A percentile compares a stretch with the other conserved stretches of the same genome.
Conservation (phyloP, 257 asterid species). For the Solanum gracilifrons region DNA sequence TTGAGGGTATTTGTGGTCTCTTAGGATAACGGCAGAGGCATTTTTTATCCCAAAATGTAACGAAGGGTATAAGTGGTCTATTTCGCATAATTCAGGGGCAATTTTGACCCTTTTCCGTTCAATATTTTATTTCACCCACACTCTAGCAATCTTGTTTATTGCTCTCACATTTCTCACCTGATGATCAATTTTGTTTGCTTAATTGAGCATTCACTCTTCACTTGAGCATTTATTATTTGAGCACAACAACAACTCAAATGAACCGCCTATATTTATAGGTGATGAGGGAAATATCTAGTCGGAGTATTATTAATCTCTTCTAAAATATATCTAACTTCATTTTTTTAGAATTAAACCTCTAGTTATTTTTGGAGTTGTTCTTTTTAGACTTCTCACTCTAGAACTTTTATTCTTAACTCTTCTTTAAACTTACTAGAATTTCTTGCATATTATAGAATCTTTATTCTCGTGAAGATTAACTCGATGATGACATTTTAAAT, state of each 20-base stretch:
- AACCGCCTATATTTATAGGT: background rate
- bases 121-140: background rate
- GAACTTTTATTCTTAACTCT: background rate
- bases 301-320: background rate
- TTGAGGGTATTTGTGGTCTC: no score
- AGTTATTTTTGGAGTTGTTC: background rate
- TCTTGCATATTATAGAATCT: background rate
- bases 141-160: background rate
- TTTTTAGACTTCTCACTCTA: background rate
- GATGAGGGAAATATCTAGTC: background rate
- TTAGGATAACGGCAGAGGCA: no score
- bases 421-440: background rate
- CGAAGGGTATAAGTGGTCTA: no score
- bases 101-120: no score
- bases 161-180: background rate
- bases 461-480: background rate
- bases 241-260: background rate
- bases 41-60: no score
- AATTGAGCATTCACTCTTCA: background rate
- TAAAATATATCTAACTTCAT: background rate
- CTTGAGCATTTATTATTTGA: background rate
- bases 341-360: background rate
- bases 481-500: background rate
- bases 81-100: no score
- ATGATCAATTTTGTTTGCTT: background rate